Evolutionary conservation across 768 basidiomycete genomes (phyloP).

Genomic region (Naganishia friedmannii): DNA sequence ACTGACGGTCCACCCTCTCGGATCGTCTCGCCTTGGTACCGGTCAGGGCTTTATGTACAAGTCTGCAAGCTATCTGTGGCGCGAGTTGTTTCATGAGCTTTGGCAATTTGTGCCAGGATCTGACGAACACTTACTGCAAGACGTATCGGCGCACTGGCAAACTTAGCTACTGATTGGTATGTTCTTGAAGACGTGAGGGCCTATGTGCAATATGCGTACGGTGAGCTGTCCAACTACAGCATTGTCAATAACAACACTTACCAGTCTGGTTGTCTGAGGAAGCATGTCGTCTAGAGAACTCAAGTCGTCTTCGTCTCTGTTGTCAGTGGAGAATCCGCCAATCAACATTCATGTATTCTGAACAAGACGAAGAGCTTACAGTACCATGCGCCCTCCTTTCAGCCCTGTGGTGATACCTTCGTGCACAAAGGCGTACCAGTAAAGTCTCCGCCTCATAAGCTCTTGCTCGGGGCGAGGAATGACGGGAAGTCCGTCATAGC

Average conservation of each 20-base stretch:
- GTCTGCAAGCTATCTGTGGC: conserved; percentile 62
- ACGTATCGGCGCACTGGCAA: conserved; percentile 66
- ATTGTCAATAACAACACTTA: conserved; percentile 14
- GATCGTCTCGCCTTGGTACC: conserved; percentile 69
- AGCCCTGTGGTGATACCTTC: conserved; percentile 80
- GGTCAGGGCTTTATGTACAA: conserved; percentile 73
- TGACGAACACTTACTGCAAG: conserved; percentile 56
- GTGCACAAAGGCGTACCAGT: conserved; percentile 83
- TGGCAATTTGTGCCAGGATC: neutral
- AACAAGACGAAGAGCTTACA: conserved; percentile 58
- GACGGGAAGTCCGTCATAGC: conserved; percentile 46
- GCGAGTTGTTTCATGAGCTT: neutral
- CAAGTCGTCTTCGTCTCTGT: conserved; percentile 72
- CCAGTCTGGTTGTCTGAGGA: conserved; percentile 58
- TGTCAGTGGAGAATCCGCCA: conserved; percentile 3
- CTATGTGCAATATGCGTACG: neutral
- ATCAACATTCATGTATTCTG: neutral
- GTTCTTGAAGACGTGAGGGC: conserved; percentile 10
- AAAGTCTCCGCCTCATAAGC: conserved; percentile 69
- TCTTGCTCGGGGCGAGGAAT: conserved; percentile 59
- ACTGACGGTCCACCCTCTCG: conserved; percentile 62
- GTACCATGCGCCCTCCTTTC: conserved; percentile 73
- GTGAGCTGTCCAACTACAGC: neutral
- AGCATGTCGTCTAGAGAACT: conserved; percentile 67
- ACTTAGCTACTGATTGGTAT: conserved; percentile 35